phyloP scores from a whole-genome alignment of 75 land plant genomes.

The Pinus albicaulis region DNA sequence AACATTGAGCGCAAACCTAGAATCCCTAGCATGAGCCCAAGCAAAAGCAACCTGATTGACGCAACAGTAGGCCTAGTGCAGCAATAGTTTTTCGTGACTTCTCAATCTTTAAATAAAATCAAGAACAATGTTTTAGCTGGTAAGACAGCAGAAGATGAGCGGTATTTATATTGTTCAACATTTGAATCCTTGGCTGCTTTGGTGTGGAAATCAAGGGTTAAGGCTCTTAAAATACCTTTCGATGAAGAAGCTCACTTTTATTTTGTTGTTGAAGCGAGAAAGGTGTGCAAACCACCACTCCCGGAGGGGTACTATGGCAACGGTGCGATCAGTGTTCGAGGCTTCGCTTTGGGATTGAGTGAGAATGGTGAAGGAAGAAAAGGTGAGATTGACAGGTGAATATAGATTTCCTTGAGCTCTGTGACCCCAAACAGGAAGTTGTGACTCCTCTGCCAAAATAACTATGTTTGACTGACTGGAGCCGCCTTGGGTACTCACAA shows the following conservation, averaged over 20 bases:
- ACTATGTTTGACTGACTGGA: not conserved
- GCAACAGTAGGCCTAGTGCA: not conserved
- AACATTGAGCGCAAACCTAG: not conserved
- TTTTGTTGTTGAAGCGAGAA: not conserved
- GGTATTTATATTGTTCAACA: not conserved
- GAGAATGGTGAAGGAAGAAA: not conserved
- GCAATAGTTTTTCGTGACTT: not conserved
- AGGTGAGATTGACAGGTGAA: not conserved
- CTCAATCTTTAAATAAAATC: not conserved
- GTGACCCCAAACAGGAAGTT: not conserved
- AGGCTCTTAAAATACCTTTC: not conserved
- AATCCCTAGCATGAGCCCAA: not conserved
- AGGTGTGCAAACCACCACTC: not conserved
- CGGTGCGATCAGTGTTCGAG: not conserved
- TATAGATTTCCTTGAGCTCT: not conserved
- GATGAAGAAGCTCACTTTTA: not conserved
- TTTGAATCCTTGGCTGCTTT: conserved; percentile 10
- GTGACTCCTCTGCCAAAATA: not conserved
- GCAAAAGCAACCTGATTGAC: not conserved
- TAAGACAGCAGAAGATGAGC: not conserved
- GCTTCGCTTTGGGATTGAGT: not conserved
- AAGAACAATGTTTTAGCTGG: not conserved
- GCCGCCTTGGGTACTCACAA: too few species aligned
- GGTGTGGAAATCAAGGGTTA: conserved; percentile 8
- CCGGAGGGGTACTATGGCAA: conserved; percentile 1